Base-by-base conservation (phyloP, 306 rosid species). In the Pueraria montana region DNA sequence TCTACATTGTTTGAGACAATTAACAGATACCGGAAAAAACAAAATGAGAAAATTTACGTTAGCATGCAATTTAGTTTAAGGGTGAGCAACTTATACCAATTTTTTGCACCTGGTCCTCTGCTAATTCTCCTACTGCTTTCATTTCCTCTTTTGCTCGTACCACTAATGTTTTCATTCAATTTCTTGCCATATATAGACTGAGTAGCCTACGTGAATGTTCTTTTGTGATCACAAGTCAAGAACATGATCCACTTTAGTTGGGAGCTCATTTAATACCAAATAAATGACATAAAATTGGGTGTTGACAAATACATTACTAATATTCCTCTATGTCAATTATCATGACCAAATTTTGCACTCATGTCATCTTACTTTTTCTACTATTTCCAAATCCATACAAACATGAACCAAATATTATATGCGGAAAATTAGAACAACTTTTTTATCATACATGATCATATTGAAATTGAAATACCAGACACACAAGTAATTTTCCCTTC, bases 171-270 rank as follows among this genome's bases (percentile, higher is more conserved):
- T 55, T 56, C 32, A 56, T 8, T 8, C 4, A 2, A 58, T 23
- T 12, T 18, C 61, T 53, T n/a, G 26, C 2, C 24, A 53, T 53
- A 53, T 53, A 53, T 53, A 53, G 61, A 53, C 11, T 58, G 32
- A 58, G 8, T 24, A 23, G 24, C 16, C 63, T 23, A 56, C 5
- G 12, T 55, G 27, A 55, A 20, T 55, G 27, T 58, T 58, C 16
- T 23, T 23, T 58, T 58, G 34, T 23, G 16, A 58, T 18, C 34
- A 58, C 17, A 23, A 58, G 34, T 58, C 65, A 58, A 58, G 65
- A 58, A 58, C 65, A 58, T 23, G 65, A 58, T 58, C 65, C 65
- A 58, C 65, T 58, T 58, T 58, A 23, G 27, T 8, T 11, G 65
- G 65, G 65, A 23, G 17, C 8, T 58, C 65, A 58, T 58, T 58